Conservation (phyloP, 371 early-diverging fungal genomes). For the Entomophthora muscae region DNA sequence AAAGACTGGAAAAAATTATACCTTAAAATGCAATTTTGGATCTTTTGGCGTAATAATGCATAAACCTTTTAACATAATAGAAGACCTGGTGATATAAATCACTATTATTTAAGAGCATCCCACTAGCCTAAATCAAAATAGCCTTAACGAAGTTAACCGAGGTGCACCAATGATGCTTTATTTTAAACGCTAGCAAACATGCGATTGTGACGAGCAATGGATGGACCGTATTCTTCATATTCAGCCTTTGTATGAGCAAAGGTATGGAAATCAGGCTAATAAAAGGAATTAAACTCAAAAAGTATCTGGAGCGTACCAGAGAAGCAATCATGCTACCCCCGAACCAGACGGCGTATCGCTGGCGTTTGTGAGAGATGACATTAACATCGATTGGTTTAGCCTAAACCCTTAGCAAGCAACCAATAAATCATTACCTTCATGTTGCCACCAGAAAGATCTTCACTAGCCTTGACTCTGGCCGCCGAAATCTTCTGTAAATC, state of each 20-base stretch:
- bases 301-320: slow-evolving; percentile 32
- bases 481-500: slow-evolving; percentile 85
- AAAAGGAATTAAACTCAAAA: not conserved
- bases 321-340: slow-evolving; percentile 87
- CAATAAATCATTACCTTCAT: slow-evolving; percentile 20
- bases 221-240: slow-evolving; percentile 95
- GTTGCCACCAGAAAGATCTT: slow-evolving; percentile 46
- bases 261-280: slow-evolving; percentile 68
- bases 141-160: too few species aligned
- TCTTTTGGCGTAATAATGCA: too few species aligned
- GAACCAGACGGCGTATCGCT: slow-evolving; percentile 96
- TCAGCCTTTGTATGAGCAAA: slow-evolving; percentile 95
- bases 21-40: too few species aligned
- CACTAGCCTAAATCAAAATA: too few species aligned
- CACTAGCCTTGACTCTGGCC: slow-evolving; percentile 52
- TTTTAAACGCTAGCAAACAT: slow-evolving; percentile 32
- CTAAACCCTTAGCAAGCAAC: slow-evolving; percentile 17
- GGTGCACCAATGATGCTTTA: too few species aligned
- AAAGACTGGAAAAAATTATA: too few species aligned
- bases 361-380: slow-evolving; percentile 93
- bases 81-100: too few species aligned
- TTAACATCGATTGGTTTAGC: slow-evolving; percentile 84
- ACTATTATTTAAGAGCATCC: too few species aligned
- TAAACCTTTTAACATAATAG: too few species aligned
- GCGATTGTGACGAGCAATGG: slow-evolving; percentile 86